Percentiles rank a stretch among this genome's conserved stretches.
phyloP scores from a whole-genome alignment of 768 basidiomycete genomes.

The Tylopilus felleus region DNA sequence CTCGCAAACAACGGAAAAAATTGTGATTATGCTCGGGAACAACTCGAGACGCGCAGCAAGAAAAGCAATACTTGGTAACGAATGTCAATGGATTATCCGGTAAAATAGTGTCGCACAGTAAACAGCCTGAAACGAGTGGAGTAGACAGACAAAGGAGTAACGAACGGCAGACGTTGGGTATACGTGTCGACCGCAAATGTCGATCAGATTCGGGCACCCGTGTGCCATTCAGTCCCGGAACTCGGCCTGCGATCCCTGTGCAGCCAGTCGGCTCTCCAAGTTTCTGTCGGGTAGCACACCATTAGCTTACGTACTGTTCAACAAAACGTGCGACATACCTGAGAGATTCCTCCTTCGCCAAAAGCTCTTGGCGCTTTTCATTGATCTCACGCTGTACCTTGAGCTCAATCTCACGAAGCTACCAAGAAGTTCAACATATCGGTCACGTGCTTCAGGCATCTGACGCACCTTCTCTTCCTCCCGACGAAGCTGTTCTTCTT shows the following conservation, averaged over 20 bases:
- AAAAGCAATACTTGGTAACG: conserved; percentile 31
- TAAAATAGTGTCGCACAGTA: conserved; percentile 34
- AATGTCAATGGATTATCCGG: conserved; percentile 38
- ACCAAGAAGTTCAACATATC: conserved; percentile 13
- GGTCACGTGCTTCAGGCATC: background rate
- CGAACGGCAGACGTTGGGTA: conserved; percentile 34
- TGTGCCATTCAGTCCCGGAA: conserved; percentile 60
- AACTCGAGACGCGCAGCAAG: conserved; percentile 24
- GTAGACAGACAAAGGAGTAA: conserved; percentile 36
- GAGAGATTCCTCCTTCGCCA: conserved; percentile 95
- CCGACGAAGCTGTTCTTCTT: conserved; percentile 95
- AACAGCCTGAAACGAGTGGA: conserved; percentile 32
- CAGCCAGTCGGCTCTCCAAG: conserved; percentile 86
- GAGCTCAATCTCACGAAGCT: conserved; percentile 96
- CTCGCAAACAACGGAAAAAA: conserved; percentile 18
- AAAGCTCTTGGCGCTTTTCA: conserved; percentile 92
- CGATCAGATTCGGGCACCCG: conserved; percentile 21
- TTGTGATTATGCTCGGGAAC: no score
- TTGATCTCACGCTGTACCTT: conserved; percentile 98
- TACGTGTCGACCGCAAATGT: conserved; percentile 28
- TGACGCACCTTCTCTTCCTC: conserved; percentile 87
- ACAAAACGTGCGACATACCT: conserved; percentile 45
- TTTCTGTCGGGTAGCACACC: conserved; percentile 48
- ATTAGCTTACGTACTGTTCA: background rate
- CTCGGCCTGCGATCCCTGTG: conserved; percentile 79